Evolutionary conservation across 495 filamentous ascomycete species (phyloP), one percentile per base, ranked within the genome.

Genomic region (Podospora australis): DNA sequence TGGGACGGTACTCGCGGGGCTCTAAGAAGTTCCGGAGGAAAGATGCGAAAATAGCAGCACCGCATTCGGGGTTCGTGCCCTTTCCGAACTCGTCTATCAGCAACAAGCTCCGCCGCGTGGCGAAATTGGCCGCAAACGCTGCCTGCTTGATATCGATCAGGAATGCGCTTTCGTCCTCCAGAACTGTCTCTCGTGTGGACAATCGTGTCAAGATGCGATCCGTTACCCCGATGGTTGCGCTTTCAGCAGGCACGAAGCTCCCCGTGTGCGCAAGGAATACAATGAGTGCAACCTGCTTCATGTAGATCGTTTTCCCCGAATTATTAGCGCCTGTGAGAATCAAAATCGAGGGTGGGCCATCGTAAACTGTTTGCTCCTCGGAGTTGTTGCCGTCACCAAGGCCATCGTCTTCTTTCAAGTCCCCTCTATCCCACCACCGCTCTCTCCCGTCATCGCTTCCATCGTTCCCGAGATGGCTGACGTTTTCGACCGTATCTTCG

Each of bases 1-100:
- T 95, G 0, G 94, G 90, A 32, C 79, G 62, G n/a, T 83, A 71
- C 2, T 65, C 48, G 2, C 72, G 80, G 14, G 72, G 66, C 29
- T 65, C 69, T 3, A 92, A 70, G 21, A 96, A 78, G 62, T 95
- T 73, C 53, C 87, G 77, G 29, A 96, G 81, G 5, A 92, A 80
- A 6, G 88, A 87, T 45, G 81, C 83, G 40, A 88, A 82, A n/a
- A 98, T 70, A 0, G 88, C 94, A 4, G 90, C 86, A 17, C 92
- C 92, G 68, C 92, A 86, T 50, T 75, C 75, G 13, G 78, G 74
- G 43, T 87, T 85, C 0, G 92, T 98, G 6, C 92, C 94, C 68
- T 96, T 98, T 4, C 92, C 92, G 53, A 98, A 97, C 56, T 98
- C 94, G 58, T 98, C 92, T 42, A 95, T 83, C 20, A 98, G 70